Evolutionary conservation across 1,139 yeast species (phyloP).

Genomic region (Debaryomyces sp.): DNA sequence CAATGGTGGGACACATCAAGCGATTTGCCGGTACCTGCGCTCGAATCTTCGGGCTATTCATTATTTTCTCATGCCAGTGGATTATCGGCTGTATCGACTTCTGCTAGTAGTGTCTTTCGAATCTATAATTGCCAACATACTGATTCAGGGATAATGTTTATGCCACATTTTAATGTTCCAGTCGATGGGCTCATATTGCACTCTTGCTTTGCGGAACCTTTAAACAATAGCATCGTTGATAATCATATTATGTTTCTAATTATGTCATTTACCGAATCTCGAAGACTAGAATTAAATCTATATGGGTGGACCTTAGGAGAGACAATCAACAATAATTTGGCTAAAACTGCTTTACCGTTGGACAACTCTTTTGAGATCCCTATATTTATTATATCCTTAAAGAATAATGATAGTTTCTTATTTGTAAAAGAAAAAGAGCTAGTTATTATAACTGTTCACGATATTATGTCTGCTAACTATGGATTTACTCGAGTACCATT

Average conservation of each 20-base stretch:
- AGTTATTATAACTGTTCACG: slow-evolving; percentile 40
- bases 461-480: slow-evolving; percentile 50
- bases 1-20: slow-evolving; percentile 53
- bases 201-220: slow-evolving; percentile 46
- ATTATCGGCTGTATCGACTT: slow-evolving; percentile 38
- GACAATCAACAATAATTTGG: slow-evolving; percentile 23
- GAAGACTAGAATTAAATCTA: slow-evolving; percentile 40
- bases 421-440: slow-evolving; percentile 33
- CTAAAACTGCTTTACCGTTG: slow-evolving; percentile 34
- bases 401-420: slow-evolving; percentile 34
- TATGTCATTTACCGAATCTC: slow-evolving; percentile 36
- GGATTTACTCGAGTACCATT: slow-evolving; percentile 26
- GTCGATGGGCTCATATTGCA: slow-evolving; percentile 46
- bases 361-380: slow-evolving; percentile 44
- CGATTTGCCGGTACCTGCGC: slow-evolving; percentile 21
- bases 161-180: slow-evolving; percentile 41
- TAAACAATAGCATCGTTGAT: slow-evolving; percentile 24
- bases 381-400: slow-evolving; percentile 40
- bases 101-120: slow-evolving; percentile 41
- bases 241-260: slow-evolving; percentile 39
- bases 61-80: slow-evolving; percentile 42
- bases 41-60: slow-evolving; percentile 37
- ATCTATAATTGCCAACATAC: slow-evolving; percentile 40
- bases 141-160: slow-evolving; percentile 38
- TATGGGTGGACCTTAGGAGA: slow-evolving; percentile 46